Conservation (phyloP, 257 asterid species). For the Craterostigma plantagineum region DNA sequence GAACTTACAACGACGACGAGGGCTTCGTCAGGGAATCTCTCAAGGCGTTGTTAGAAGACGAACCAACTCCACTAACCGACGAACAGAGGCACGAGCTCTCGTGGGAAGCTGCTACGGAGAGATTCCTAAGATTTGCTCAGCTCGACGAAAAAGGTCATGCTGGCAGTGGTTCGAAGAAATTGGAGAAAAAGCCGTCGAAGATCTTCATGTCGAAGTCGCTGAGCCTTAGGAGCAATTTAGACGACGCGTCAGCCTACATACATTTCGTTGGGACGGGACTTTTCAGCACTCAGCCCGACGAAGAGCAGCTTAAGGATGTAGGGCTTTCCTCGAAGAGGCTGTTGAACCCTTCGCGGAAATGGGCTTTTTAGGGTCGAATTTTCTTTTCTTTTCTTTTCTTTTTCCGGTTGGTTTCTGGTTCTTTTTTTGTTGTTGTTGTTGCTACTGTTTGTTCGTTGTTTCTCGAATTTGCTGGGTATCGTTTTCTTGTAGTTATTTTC, state of each 20-base stretch:
- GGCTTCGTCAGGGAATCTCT: conserved; percentile 64
- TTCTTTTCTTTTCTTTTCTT: too few relatives aligned
- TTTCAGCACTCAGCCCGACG: conserved; percentile 49
- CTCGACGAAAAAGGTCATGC: conserved; percentile 13
- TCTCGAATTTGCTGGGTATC: too few relatives aligned
- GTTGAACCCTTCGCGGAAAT: conserved; percentile 22
- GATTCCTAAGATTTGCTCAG: conserved; percentile 60
- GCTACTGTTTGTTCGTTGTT: too few relatives aligned
- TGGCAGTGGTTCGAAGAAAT: conserved; percentile 17
- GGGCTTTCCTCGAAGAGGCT: conserved; percentile 30
- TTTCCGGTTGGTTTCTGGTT: conserved; percentile 7
- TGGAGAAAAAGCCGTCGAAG: conserved; percentile 29
- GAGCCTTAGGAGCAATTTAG: conserved; percentile 40
- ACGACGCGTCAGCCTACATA: conserved; percentile 67
- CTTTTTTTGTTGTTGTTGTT: too few relatives aligned
- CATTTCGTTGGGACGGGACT: conserved; percentile 65
- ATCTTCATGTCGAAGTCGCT: conserved; percentile 45
- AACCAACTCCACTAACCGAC: conserved; percentile 56
- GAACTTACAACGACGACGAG: conserved; percentile 41
- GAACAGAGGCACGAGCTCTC: conserved; percentile 73
- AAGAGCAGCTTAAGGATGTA: conserved; percentile 55
- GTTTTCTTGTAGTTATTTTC: too few relatives aligned
- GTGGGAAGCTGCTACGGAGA: conserved; percentile 92
- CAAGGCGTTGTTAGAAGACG: conserved; percentile 43
- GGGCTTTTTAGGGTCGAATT: too few relatives aligned